A percentile compares a stretch with the other conserved stretches of the same genome.
Conservation (phyloP, 129 eudicot genomes). For the Cynara cardunculus region DNA sequence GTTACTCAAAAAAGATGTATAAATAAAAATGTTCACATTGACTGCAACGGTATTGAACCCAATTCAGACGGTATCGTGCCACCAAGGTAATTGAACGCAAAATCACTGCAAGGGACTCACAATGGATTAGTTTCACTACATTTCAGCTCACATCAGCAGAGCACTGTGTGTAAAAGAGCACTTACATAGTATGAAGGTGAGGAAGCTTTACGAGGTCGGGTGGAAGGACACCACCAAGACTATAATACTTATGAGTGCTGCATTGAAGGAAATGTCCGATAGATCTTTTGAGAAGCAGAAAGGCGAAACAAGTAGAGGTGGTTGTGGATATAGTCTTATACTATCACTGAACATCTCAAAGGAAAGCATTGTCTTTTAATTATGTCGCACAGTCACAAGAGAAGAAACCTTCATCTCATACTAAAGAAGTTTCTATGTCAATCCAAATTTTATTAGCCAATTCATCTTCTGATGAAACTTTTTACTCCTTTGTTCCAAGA, state of each 20-base stretch:
- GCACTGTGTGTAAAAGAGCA: background rate
- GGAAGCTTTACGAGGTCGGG: conserved; percentile 58
- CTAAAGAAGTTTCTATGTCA: background rate
- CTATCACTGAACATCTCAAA: background rate
- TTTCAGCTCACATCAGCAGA: background rate
- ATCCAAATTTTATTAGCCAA: background rate
- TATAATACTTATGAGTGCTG: conserved; percentile 62
- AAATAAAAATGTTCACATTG: conserved; percentile 36
- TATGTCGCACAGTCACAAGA: background rate
- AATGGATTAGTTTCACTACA: background rate
- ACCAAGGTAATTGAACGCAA: conserved; percentile 67
- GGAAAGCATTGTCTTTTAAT: background rate
- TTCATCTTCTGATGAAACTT: background rate
- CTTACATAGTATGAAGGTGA: conserved; percentile 63
- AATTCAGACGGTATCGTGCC: conserved; percentile 72
- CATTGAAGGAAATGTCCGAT: conserved; percentile 20
- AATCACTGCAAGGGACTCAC: conserved; percentile 51
- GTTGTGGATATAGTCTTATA: background rate
- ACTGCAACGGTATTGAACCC: conserved; percentile 55
- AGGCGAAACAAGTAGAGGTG: background rate
- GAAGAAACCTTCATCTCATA: background rate
- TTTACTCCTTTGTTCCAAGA: background rate
- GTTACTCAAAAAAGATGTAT: background rate
- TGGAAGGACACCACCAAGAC: conserved; percentile 83
- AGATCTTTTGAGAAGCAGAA: conserved; percentile 6